phyloP scores from a whole-genome alignment of 495 filamentous ascomycete genomes.

The Penicillium dipodomyicola region DNA sequence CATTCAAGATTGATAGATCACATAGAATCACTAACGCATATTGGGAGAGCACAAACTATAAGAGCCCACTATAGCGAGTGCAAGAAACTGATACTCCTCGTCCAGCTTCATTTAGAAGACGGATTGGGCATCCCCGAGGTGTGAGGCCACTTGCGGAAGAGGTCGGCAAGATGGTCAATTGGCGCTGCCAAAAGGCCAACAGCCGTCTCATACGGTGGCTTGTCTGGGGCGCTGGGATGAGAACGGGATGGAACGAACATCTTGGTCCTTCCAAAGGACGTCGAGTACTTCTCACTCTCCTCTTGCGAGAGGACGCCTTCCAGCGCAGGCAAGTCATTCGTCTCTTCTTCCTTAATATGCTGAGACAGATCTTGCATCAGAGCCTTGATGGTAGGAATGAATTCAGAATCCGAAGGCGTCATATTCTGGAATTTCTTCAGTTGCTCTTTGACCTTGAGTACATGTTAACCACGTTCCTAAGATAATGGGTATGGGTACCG shows the following conservation, averaged over 20 bases:
- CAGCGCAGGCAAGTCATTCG: slow-evolving; percentile 52
- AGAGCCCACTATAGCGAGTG: too few relatives aligned
- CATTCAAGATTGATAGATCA: too few relatives aligned
- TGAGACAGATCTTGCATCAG: slow-evolving; percentile 52
- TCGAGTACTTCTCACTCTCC: slow-evolving; percentile 45
- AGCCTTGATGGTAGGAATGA: slow-evolving; percentile 49
- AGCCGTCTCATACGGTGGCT: slow-evolving; percentile 35
- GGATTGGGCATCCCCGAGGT: slow-evolving; percentile 26
- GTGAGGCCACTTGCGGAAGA: slow-evolving; percentile 35
- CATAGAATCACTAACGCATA: too few relatives aligned
- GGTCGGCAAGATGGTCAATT: slow-evolving; percentile 33
- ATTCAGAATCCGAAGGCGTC: slow-evolving; percentile 43
- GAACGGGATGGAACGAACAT: slow-evolving; percentile 57
- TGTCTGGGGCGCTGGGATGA: slow-evolving; percentile 48
- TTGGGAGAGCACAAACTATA: too few relatives aligned
- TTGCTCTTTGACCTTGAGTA: slow-evolving; percentile 57
- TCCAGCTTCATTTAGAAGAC: slow-evolving; percentile 6
- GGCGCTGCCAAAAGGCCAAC: slow-evolving; percentile 33
- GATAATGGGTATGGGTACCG: slow-evolving; percentile 2
- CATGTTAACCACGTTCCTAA: neutral
- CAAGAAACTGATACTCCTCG: too few relatives aligned
- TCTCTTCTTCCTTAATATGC: slow-evolving; percentile 64
- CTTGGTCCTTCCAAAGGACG: slow-evolving; percentile 58
- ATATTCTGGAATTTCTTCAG: slow-evolving; percentile 62
- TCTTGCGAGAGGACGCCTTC: slow-evolving; percentile 43